Percentiles rank a stretch among this genome's conserved stretches.
phyloP scores from a whole-genome alignment of 768 basidiomycete genomes.

The Dictyophora rubrovolvata region DNA sequence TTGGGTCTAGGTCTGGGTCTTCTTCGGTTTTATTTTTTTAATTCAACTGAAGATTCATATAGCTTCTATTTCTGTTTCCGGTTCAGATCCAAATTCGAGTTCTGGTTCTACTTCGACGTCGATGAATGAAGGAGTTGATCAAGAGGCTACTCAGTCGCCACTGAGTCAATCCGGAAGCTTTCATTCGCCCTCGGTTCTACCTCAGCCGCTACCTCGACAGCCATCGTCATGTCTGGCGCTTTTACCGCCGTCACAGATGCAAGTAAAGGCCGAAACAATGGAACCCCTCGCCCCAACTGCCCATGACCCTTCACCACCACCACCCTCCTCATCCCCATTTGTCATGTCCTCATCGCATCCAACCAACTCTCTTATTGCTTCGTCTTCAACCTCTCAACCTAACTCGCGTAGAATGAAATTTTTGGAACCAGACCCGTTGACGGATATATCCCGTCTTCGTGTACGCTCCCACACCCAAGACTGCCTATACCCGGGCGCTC shows the following conservation, averaged over 20 bases:
- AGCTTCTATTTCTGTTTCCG: neutral
- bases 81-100: neutral
- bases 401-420: slow-evolving; percentile 10
- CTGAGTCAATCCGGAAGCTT: neutral
- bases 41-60: neutral
- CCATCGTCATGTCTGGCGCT: neutral
- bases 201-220: neutral
- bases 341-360: slow-evolving; percentile 15
- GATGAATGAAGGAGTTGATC: neutral
- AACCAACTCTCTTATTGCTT: slow-evolving; percentile 13
- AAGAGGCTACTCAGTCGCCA: neutral
- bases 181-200: neutral
- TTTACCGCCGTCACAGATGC: neutral
- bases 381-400: slow-evolving; percentile 6
- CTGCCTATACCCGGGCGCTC: slow-evolving; percentile 80
- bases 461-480: slow-evolving; percentile 63
- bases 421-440: slow-evolving; percentile 38
- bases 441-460: slow-evolving; percentile 70
- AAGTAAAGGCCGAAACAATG: neutral
- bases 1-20: neutral
- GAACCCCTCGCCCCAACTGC: neutral
- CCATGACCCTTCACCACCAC: slow-evolving; percentile 15
- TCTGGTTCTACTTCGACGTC: neutral
- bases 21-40: neutral
- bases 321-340: slow-evolving; percentile 6